Conservation (phyloP, 2,329 filamentous ascomycete genomes). For the Mollisia scopiformis region DNA sequence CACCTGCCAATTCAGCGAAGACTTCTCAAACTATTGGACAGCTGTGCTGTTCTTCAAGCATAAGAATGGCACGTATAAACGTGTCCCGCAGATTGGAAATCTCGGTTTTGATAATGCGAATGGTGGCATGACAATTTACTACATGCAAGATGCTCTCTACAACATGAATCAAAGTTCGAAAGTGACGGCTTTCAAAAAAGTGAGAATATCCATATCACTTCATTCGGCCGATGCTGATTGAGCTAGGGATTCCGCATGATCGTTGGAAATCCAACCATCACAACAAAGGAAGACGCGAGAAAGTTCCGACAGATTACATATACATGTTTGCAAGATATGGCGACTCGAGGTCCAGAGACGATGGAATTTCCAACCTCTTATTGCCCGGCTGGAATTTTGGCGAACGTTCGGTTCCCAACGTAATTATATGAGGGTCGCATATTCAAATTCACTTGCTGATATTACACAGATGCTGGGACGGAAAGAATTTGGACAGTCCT, state of each 20-base stretch:
- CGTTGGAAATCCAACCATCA: constrained; percentile 42
- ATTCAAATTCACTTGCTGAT: background rate
- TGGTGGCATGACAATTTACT: constrained; percentile 40
- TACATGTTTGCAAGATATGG: constrained; percentile 43
- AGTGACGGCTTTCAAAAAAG: constrained; percentile 46
- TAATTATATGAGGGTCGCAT: background rate
- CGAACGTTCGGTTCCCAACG: constrained; percentile 36
- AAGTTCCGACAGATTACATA: constrained; percentile 48
- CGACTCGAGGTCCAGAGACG: constrained; percentile 43
- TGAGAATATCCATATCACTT: background rate
- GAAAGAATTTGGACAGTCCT: constrained; percentile 26
- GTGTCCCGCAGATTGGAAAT: constrained; percentile 39
- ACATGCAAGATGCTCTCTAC: constrained; percentile 39
- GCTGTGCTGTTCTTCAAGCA: constrained; percentile 36
- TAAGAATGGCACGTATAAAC: constrained; percentile 36
- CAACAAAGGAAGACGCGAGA: constrained; percentile 39
- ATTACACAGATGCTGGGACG: constrained; percentile 27
- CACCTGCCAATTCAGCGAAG: constrained; percentile 39
- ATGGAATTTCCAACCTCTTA: constrained; percentile 39
- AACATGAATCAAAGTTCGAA: constrained; percentile 36
- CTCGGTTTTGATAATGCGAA: constrained; percentile 36
- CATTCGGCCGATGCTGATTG: background rate
- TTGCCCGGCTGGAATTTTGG: constrained; percentile 38
- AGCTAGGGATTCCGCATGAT: constrained; percentile 48
- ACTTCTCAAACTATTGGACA: constrained; percentile 42